Evolutionary conservation across 805 yeast species (phyloP).

Genomic region (Starmera quercuum): DNA sequence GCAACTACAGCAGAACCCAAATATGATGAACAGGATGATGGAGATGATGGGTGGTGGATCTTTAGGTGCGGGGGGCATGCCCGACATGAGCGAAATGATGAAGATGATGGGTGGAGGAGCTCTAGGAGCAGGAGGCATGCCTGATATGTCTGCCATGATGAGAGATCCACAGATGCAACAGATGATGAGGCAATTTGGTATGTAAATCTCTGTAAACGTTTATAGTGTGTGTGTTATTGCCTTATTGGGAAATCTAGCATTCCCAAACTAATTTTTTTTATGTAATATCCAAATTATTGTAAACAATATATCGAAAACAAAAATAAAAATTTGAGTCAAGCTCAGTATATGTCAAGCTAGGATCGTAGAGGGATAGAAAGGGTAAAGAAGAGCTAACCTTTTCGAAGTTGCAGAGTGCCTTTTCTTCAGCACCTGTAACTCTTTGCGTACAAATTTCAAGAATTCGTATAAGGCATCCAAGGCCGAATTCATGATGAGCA

Average conservation of each 20-base stretch:
- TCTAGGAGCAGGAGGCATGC: slow-evolving; percentile 29
- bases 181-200: slow-evolving; percentile 43
- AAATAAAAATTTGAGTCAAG: too few species aligned
- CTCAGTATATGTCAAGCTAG: too few species aligned
- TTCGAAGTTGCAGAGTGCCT: too few species aligned
- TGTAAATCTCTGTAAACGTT: slow-evolving; percentile 1
- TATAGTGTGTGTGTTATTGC: not conserved
- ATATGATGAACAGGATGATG: slow-evolving; percentile 69
- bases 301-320: too few species aligned
- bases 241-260: not conserved
- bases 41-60: slow-evolving; percentile 61
- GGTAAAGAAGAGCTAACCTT: too few species aligned
- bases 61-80: slow-evolving; percentile 52
- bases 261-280: too few species aligned
- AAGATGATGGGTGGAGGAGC: slow-evolving; percentile 36
- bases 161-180: slow-evolving; percentile 38
- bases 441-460: too few species aligned
- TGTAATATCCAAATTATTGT: too few species aligned
- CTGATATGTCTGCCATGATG: slow-evolving; percentile 26
- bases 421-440: too few species aligned
- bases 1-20: slow-evolving; percentile 61
- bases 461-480: too few species aligned
- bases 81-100: slow-evolving; percentile 61
- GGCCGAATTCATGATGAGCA: too few species aligned
- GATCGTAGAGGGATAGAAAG: too few species aligned